Evolutionary conservation across 306 rosid species (phyloP).

Genomic region (Fragaria ananassa): DNA sequence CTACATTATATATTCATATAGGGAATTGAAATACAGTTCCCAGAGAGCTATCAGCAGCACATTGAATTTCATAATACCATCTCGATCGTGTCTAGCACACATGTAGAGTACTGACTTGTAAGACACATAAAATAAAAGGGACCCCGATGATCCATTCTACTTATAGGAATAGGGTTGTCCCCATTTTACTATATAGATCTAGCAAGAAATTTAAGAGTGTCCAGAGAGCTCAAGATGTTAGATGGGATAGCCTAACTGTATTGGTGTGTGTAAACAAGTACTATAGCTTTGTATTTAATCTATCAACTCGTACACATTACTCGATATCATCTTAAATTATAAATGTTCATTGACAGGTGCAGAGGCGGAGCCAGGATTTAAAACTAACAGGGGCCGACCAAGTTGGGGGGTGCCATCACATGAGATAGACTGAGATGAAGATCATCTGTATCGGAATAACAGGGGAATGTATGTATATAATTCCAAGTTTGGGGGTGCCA

Average conservation of each 20-base stretch:
- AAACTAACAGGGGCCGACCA: no score
- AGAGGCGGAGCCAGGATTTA: no score
- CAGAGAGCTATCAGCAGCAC: not conserved
- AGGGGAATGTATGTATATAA: no score
- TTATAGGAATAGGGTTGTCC: not conserved
- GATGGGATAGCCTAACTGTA: not conserved
- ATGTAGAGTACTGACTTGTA: not conserved
- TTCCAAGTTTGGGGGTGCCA: no score
- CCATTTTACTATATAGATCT: not conserved
- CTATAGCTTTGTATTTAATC: not conserved
- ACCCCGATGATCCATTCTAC: not conserved
- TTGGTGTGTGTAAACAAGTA: not conserved
- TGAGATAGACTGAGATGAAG: no score
- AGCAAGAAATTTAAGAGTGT: slow-evolving; percentile 17
- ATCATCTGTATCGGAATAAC: no score
- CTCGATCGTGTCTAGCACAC: not conserved
- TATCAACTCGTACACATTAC: slow-evolving; percentile 2
- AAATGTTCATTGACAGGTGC: not conserved
- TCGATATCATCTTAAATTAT: not conserved
- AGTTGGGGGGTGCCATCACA: no score
- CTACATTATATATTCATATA: not conserved
- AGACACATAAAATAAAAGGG: not conserved
- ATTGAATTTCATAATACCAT: not conserved
- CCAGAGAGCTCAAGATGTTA: not conserved
- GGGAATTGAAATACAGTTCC: slow-evolving; percentile 7